Base-by-base conservation (phyloP, 2,329 filamentous ascomycete species). In the Karstenula rhodostoma region DNA sequence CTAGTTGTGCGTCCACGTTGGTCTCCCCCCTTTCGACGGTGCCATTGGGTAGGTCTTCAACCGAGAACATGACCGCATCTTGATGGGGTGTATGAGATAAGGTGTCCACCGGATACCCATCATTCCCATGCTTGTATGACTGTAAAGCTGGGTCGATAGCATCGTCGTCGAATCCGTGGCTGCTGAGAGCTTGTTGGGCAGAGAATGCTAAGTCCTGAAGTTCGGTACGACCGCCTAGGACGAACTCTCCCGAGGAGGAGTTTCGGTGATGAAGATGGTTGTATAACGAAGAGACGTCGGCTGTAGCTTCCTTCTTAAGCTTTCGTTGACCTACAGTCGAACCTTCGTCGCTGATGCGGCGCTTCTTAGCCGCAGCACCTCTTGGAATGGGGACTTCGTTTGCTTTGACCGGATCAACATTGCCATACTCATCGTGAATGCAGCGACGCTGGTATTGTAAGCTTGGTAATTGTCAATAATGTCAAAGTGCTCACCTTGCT, bases 371-470 rank as follows among this genome's bases (percentile, higher is more conserved):
- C n/a, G 78, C 79, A 33, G 84, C 83, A 15, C 84, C 86, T 62
- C 87, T 82, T 43, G 87, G 86, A 43, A 88, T 84, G 2, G 86
- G 85, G 25, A 84, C 80, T 69, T 89, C 87, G 53, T 85, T 84
- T 2, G 86, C 85, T 70, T 89, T 89, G 67, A 87, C 75, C 1
- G 87, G 87, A 72, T 90, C 87, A 27, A 89, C 83, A 58, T 86
- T 84, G 52, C 87, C 87, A 65, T 85, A 83, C 65, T 89, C 86
- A 67, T 89, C 87, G 69, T 90, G 87, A 51, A 89, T 87, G 69
- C 87, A 90, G 69, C 87, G 86, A 60, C 87, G 86, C 87, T 89
- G 58, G 23, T 46, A 70, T 71, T 40, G 67, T 73, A 67, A 76
- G 68, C 40, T 46, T 37, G 25, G 43, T n/a, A 29, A 22, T 2